Conservation (phyloP, 495 filamentous ascomycete genomes). For the Entonaema liquescens region DNA sequence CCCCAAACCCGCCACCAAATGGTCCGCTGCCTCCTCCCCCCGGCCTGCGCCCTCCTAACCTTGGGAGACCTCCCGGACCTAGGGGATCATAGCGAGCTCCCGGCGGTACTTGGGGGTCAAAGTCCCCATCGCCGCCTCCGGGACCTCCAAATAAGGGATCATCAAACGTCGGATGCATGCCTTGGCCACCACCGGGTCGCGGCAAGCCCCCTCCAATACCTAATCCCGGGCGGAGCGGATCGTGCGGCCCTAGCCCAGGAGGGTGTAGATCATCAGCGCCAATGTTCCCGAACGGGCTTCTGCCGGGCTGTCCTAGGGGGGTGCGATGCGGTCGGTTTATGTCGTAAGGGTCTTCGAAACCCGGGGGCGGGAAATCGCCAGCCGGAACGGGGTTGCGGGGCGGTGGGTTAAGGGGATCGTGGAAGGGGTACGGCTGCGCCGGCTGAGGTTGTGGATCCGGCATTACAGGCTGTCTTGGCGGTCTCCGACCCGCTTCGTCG, state of each 20-base stretch:
- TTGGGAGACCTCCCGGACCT: conserved; percentile 70
- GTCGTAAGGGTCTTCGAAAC: conserved; percentile 94
- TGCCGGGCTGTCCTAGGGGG: conserved; percentile 45
- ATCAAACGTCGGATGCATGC: conserved; percentile 97
- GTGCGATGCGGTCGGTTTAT: conserved; percentile 73
- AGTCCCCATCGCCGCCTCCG: conserved; percentile 55
- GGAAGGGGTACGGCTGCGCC: conserved; percentile 68
- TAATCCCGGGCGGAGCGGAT: conserved; percentile 75
- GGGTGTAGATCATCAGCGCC: conserved; percentile 91
- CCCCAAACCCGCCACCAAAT: conserved; percentile 48
- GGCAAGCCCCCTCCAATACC: conserved; percentile 58
- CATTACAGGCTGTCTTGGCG: conserved; percentile 41
- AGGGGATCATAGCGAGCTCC: conserved; percentile 79
- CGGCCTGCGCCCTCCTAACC: conserved; percentile 50
- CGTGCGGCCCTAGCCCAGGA: conserved; percentile 81
- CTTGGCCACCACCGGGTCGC: conserved; percentile 67
- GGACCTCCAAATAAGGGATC: conserved; percentile 84
- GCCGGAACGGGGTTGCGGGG: conserved; percentile 73
- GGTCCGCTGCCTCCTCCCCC: conserved; percentile 42
- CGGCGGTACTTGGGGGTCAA: conserved; percentile 65
- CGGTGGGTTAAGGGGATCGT: conserved; percentile 65
- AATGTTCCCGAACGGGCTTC: conserved; percentile 67
- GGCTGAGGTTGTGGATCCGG: conserved; percentile 45
- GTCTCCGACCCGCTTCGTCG: conserved; percentile 57
- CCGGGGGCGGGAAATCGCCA: conserved; percentile 85